phyloP scores from a whole-genome alignment of 805 yeast genomes.

The Metschnikowia corniflorae region DNA sequence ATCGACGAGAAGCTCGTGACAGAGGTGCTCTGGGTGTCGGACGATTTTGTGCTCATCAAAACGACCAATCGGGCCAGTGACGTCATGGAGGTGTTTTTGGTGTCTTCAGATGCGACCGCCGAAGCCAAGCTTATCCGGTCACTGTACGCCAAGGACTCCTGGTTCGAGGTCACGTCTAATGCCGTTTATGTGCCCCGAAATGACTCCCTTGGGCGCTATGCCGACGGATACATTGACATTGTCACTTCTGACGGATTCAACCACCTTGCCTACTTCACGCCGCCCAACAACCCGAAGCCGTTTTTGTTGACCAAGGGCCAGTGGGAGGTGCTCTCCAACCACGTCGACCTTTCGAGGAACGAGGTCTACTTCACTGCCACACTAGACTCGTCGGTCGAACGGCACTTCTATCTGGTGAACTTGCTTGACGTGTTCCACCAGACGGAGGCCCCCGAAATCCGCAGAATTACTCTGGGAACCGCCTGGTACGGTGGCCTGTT shows the following conservation, averaged over 20 bases:
- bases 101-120: conserved; percentile 30
- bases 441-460: conserved; percentile 7
- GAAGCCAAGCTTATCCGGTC: conserved; percentile 36
- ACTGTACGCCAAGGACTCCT: conserved; percentile 52
- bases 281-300: conserved; percentile 48
- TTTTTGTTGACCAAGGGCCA: conserved; percentile 60
- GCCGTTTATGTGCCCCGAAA: conserved; percentile 36
- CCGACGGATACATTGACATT: conserved; percentile 77
- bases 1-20: conserved; percentile 44
- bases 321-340: conserved; percentile 69
- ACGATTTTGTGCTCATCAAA: conserved; percentile 49
- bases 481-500: conserved; percentile 69
- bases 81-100: conserved; percentile 46
- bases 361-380: conserved; percentile 67
- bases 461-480: conserved; percentile 40
- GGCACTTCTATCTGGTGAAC: conserved; percentile 74
- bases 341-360: conserved; percentile 42
- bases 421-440: conserved; percentile 46
- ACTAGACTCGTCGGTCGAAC: conserved; percentile 70
- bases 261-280: conserved; percentile 83
- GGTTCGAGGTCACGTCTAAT: conserved; percentile 47
- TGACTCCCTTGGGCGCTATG: conserved; percentile 30
- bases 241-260: conserved; percentile 55
- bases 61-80: conserved; percentile 63
- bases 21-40: conserved; percentile 57